Base-by-base conservation (phyloP, 208 protist genomes). In the Leptomonas pyrrhocoris region DNA sequence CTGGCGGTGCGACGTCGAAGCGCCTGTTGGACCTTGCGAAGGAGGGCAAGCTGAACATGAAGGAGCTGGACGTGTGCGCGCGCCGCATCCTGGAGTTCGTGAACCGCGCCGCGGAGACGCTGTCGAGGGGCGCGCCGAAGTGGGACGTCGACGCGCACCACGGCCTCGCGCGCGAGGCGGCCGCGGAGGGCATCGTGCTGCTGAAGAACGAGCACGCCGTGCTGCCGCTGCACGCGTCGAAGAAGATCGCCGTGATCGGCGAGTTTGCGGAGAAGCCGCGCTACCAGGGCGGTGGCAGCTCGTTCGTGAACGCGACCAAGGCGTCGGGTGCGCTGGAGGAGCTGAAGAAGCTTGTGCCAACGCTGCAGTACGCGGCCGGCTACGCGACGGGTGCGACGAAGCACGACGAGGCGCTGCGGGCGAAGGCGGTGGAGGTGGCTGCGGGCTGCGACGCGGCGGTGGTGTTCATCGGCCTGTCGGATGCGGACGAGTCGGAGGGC, bases 171-270 rank as follows among this genome's bases (percentile, higher is more conserved):
- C 60, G 63, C 13, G n/a, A 60, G 30, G 61, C 84, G 23, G 79
- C 80, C 7, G 76, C 25, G 13, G 73, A 49, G 25, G 54, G 57
- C 49, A 75, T 75, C 16, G 81, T 89, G 23, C 73, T 89, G 6
- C 64, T 89, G 31, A 83, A 89, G 77, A 89, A 89, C 54, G 68
- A 85, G 15, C 38, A 81, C 16, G 48, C 30, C 30, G 21, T 68
- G 43, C 68, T 84, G 12, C 67, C 67, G 27, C 23, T 79, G 55
- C 12, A 55, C 13, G n/a, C 30, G 38, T 21, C 36, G 21, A 18
- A 28, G 31, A 81, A 23, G 54, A 45, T 80, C n/a, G 55, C 46
- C 19, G 63, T 80, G 13, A 34, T 83, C 18, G 61, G 46, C 28
- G 36, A 68, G 53, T n/a, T 79, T 8, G 73, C 67, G 30, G 36